phyloP scores from a whole-genome alignment of 2,329 filamentous ascomycete genomes.

The Elsinoe fawcettii region DNA sequence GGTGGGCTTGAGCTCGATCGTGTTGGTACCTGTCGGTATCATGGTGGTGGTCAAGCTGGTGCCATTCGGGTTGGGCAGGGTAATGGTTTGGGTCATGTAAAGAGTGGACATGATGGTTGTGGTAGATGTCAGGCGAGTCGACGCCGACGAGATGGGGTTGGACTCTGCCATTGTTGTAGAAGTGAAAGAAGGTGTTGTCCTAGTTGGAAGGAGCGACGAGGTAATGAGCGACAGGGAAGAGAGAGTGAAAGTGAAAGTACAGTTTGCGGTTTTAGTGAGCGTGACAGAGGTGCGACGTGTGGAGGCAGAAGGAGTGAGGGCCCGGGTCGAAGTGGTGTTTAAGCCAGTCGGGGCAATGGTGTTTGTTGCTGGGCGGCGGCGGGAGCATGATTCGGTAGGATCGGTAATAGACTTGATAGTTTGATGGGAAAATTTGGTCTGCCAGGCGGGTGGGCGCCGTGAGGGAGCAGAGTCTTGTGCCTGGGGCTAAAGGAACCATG shows the following conservation, averaged over 20 bases:
- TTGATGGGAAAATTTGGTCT: conserved; percentile 1
- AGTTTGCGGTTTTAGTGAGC: conserved; percentile 4
- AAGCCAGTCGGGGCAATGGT: conserved; percentile 13
- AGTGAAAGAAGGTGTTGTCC: neutral
- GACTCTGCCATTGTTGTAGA: conserved; percentile 13
- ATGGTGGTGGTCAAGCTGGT: conserved; percentile 7
- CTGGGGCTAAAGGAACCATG: conserved; percentile 15
- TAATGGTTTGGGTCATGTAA: conserved; percentile 11
- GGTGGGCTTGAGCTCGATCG: conserved; percentile 11
- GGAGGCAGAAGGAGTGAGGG: conserved; percentile 8
- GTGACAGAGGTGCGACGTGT: conserved; percentile 13
- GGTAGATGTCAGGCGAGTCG: conserved; percentile 14
- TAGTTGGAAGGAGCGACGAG: conserved; percentile 15
- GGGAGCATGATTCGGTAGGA: conserved; percentile 13
- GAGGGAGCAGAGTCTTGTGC: neutral
- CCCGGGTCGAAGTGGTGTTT: conserved; percentile 11
- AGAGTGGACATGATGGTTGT: conserved; percentile 15
- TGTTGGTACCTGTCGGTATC: conserved; percentile 6
- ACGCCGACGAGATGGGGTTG: conserved; percentile 5
- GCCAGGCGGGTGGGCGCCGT: neutral
- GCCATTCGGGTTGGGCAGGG: conserved; percentile 7
- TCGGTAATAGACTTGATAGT: conserved; percentile 6
- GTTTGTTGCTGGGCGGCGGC: conserved; percentile 15
- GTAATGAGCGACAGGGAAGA: conserved; percentile 15
- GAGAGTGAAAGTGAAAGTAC: conserved; percentile 9